phyloP scores from a whole-genome alignment of 179 eudicot species.

The Silene coronaria region DNA sequence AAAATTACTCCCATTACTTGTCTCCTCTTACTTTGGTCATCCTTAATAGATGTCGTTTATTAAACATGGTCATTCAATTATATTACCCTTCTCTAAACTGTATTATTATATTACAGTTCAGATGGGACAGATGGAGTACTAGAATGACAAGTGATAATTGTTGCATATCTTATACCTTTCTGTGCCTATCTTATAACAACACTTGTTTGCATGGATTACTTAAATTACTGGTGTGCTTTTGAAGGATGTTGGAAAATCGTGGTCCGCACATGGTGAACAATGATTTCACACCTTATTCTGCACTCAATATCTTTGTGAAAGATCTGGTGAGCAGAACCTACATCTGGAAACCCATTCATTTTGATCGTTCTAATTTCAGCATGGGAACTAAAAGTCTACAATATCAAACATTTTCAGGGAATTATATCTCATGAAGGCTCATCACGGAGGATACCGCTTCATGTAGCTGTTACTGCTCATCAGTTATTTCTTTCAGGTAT shows the following conservation, averaged over 20 bases:
- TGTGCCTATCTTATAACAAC: background rate
- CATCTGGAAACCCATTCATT: background rate
- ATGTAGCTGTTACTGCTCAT: slow-evolving; percentile 77
- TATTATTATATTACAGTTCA: background rate
- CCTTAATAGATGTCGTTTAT: background rate
- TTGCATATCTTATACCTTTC: background rate
- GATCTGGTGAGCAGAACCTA: slow-evolving; percentile 68
- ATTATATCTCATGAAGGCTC: slow-evolving; percentile 86
- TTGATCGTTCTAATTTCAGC: background rate
- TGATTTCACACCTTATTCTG: slow-evolving; percentile 92
- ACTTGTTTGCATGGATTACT: background rate
- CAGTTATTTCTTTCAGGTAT: slow-evolving; percentile 90
- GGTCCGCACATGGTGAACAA: slow-evolving; percentile 95
- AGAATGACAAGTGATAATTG: background rate
- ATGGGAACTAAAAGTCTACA: slow-evolving; percentile 6
- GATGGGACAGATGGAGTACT: background rate
- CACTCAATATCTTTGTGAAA: slow-evolving; percentile 96
- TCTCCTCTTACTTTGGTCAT: background rate
- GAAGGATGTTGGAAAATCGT: slow-evolving; percentile 99
- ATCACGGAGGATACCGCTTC: slow-evolving; percentile 79
- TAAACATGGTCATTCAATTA: background rate
- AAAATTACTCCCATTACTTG: background rate
- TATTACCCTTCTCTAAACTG: background rate
- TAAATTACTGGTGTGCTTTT: slow-evolving; percentile 18
- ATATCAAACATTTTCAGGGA: slow-evolving; percentile 46